A percentile compares a stretch with the other conserved stretches of the same genome.
phyloP scores from a whole-genome alignment of 352 stramenopile species.

The Pythium scleroteichum region DNA sequence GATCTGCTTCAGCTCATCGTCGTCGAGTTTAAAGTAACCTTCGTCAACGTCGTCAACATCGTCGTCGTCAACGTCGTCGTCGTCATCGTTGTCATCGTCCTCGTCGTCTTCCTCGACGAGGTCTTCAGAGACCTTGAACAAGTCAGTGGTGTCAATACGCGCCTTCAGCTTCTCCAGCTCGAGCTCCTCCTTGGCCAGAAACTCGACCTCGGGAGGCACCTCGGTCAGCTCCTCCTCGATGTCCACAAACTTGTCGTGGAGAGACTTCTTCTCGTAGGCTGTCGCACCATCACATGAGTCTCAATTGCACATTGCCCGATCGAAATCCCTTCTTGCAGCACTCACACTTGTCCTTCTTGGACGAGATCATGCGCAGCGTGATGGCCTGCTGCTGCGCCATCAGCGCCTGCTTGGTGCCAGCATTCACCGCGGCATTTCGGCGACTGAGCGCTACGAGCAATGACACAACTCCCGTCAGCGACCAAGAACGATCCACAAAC shows the following conservation, averaged over 20 bases:
- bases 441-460: slow-evolving; percentile 25
- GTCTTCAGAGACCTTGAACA: too few species aligned
- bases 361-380: slow-evolving; percentile 32
- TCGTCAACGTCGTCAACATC: background rate
- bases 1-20: slow-evolving; percentile 36
- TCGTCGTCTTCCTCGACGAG: slow-evolving; percentile 10
- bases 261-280: slow-evolving; percentile 50
- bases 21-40: slow-evolving; percentile 14
- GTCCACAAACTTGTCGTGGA: slow-evolving; percentile 59
- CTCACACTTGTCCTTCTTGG: slow-evolving; percentile 61
- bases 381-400: slow-evolving; percentile 19
- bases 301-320: background rate
- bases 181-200: slow-evolving; percentile 52
- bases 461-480: slow-evolving; percentile 10
- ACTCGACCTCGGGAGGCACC: slow-evolving; percentile 62
- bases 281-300: background rate
- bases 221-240: slow-evolving; percentile 41
- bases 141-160: slow-evolving; percentile 15
- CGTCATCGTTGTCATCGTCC: slow-evolving; percentile 14
- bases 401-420: slow-evolving; percentile 19
- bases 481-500: too few species aligned
- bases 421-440: slow-evolving; percentile 19
- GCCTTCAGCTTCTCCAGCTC: slow-evolving; percentile 35
- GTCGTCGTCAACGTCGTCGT: slow-evolving; percentile 17
- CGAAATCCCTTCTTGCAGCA: slow-evolving; percentile 16